phyloP scores from a whole-genome alignment of 208 protist species.

The Leishmania martiniquensis region DNA sequence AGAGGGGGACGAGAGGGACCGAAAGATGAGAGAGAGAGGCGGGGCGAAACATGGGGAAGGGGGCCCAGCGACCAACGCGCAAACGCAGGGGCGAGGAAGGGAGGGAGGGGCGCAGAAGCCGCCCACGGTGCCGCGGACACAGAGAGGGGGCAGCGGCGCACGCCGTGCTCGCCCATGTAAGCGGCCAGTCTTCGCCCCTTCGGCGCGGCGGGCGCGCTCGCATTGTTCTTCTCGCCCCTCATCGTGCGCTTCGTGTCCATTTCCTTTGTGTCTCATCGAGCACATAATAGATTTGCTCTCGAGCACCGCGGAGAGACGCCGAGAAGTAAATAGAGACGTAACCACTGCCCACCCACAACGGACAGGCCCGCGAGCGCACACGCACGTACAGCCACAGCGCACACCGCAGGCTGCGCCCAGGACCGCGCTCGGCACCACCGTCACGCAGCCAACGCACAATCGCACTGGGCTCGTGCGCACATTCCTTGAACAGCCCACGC shows the following conservation, averaged over 20 bases:
- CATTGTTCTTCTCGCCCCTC: neutral
- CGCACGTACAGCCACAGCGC: neutral
- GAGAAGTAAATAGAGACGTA: neutral
- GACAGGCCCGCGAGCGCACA: neutral
- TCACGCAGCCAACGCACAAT: neutral
- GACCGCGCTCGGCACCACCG: neutral
- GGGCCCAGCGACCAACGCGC: neutral
- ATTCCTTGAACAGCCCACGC: neutral
- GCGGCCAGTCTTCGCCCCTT: neutral
- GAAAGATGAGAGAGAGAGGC: neutral
- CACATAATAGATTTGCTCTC: neutral
- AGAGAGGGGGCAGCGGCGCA: neutral
- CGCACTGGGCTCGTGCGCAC: neutral
- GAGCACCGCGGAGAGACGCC: neutral
- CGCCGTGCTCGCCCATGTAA: neutral
- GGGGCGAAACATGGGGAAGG: neutral
- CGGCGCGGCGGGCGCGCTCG: neutral
- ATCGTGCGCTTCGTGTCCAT: neutral
- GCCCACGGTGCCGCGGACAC: no score
- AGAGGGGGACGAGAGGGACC: neutral
- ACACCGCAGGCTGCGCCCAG: neutral
- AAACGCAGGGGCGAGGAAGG: neutral
- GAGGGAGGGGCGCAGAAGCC: neutral
- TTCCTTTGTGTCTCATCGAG: neutral
- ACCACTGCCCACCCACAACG: neutral